Evolutionary conservation across 2,329 filamentous ascomycete species (phyloP), one percentile per base, ranked within the genome.

Genomic region (Thermothelomyces thermophilus): DNA sequence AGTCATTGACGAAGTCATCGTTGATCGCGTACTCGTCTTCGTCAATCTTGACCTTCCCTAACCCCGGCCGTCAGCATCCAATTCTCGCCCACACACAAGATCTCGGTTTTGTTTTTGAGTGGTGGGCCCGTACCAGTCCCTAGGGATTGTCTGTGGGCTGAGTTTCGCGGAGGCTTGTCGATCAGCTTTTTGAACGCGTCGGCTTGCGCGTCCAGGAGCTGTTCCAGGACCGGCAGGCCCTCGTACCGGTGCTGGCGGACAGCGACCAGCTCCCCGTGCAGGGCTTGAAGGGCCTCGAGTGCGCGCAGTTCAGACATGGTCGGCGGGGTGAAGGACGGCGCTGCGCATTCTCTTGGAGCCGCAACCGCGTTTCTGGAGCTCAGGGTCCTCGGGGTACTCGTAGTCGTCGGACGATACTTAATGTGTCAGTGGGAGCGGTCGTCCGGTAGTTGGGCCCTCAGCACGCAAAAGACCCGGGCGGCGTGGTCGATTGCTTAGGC

Each of bases 201-300:
- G 43, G 83, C 73, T 59, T 85, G 79, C 44, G 72, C 71, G 60
- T 86, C 82, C 41, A 97, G 74, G 64, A 81, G 77, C 51, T 85
- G 74, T 57, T 88, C 81, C 54, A 91, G 83, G 34, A 87, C 70
- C 54, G 84, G 82, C 28, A 83, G 76, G 45, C 70, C 71, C 39
- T 75, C 72, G 46, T 71, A 70, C 46, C 84, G 80, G 50, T 82
- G 80, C 62, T 93, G 84, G 56, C 81, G 80, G 60, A 93, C 76
- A 50, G 85, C 83, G 59, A 86, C 74, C 55, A 98, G 81, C 70
- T 95, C 90, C 66, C 86, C 82, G 68, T 95, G 87, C 61, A 98
- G 82, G 67, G 82, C 83, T 72, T 90, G 83, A 62, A 97, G 81
- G 68, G 83, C 80, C 64, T 84, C 84, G 64, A 94, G 76, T 63